Percentiles rank a stretch among this genome's conserved stretches.
phyloP scores from a whole-genome alignment of 2,329 filamentous ascomycete species.

The Thelonectria rubi region DNA sequence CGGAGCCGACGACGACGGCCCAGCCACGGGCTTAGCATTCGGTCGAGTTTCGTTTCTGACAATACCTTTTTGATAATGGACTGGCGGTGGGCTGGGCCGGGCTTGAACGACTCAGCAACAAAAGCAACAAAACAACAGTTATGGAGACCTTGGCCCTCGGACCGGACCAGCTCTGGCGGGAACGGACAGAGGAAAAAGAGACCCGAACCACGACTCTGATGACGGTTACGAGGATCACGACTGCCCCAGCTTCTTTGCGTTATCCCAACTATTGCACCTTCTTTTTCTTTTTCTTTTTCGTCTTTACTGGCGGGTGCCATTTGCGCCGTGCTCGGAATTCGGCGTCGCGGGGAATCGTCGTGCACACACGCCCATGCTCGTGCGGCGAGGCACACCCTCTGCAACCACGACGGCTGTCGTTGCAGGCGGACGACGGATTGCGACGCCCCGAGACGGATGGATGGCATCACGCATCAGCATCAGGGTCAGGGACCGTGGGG shows the following conservation, averaged over 20 bases:
- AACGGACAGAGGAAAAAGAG: conserved; percentile 4
- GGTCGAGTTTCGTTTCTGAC: conserved; percentile 25
- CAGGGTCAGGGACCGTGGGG: conserved; percentile 31
- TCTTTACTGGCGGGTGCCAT: conserved; percentile 33
- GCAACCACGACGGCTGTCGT: conserved; percentile 1
- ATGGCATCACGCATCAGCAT: conserved; percentile 24
- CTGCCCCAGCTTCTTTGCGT: conserved; percentile 30
- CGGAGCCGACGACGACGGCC: conserved; percentile 14
- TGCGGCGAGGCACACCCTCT: conserved; percentile 5
- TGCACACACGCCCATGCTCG: conserved; percentile 7
- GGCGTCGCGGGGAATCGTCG: conserved; percentile 36
- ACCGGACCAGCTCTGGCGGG: not conserved
- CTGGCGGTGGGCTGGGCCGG: conserved; percentile 26
- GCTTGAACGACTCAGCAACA: conserved; percentile 18
- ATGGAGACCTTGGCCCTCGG: not conserved
- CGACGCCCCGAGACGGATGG: conserved; percentile 30
- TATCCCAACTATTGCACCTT: conserved; percentile 28
- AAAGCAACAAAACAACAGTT: conserved; percentile 18
- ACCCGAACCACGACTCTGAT: conserved; percentile 43
- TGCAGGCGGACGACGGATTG: conserved; percentile 31
- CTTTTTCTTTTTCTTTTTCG: conserved; percentile 19
- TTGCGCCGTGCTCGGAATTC: conserved; percentile 38
- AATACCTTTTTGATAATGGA: conserved; percentile 34
- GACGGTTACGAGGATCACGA: conserved; percentile 44
- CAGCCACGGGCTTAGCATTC: conserved; percentile 21